phyloP scores from a whole-genome alignment of 108 stramenopile genomes.

The Nitzschia inconspicua region DNA sequence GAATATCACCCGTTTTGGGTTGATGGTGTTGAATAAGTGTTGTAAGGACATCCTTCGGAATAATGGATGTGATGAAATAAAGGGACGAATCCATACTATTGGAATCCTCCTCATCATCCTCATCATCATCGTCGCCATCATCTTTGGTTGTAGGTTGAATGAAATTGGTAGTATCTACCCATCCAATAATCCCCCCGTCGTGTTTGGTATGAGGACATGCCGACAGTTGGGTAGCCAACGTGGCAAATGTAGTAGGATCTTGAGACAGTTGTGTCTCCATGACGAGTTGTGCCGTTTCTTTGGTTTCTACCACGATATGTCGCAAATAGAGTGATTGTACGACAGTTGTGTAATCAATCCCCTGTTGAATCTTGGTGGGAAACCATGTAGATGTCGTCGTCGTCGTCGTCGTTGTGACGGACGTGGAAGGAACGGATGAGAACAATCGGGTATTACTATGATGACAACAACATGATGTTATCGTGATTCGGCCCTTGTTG shows the following conservation, averaged over 20 bases:
- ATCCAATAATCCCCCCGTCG: conserved; percentile 70
- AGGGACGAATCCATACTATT: too few relatives aligned
- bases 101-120: conserved; percentile 18
- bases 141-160: conserved; percentile 8
- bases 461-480: too few relatives aligned
- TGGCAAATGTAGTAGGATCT: conserved; percentile 54
- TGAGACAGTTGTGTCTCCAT: conserved; percentile 37
- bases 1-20: conserved; percentile 71
- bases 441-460: too few relatives aligned
- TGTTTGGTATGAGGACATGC: conserved; percentile 53
- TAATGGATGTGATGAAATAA: too few relatives aligned
- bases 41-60: conserved; percentile 46
- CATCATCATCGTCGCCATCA: neutral
- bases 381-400: too few relatives aligned
- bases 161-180: conserved; percentile 71
- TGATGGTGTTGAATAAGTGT: conserved; percentile 40
- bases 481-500: too few relatives aligned
- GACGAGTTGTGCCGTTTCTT: conserved; percentile 58
- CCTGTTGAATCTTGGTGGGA: conserved; percentile 40
- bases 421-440: too few relatives aligned
- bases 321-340: conserved; percentile 28
- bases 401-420: too few relatives aligned
- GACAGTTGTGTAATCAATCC: conserved; percentile 14
- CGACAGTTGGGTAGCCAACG: conserved; percentile 53
- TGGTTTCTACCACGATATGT: conserved; percentile 62